Evolutionary conservation across 2,329 filamentous ascomycete genomes (phyloP), one percentile per base, ranked within the genome.

Genomic region (Trichoderma aggressivum): DNA sequence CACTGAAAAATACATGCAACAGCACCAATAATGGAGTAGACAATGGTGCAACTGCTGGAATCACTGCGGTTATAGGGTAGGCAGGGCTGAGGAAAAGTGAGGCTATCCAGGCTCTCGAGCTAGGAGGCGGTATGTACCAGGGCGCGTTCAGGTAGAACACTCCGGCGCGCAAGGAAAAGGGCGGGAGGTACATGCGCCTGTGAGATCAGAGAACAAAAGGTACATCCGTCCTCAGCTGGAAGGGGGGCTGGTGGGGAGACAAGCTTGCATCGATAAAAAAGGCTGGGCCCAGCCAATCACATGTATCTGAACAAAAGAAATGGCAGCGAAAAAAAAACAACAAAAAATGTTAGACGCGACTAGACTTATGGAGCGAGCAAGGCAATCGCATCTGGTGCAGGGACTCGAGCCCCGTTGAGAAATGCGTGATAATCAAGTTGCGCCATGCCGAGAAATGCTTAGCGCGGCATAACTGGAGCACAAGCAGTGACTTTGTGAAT

Each of bases 401-500:
- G 65, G 55, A 26, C 28, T 68, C 65, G 39, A 43, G 47, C 62
- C 61, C 62, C 47, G n/a, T 65, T 16, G 21, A 60, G 43, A 32
- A 30, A 30, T 36, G 65, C 39, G 65, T 61, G 65, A 69, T 50
- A 50, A 61, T 24, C 32, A 32, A 59, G 12, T 1, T 34, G 56
- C 65, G 56, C 65, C 65, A 61, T 69, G 16, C 65, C 65, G 39
- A 28, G 32, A 69, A 69, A 14, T 34, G 65, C n/a, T 30, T 69
- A 69, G 65, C 14, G 55, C 21, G 7, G 11, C 55, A 60, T 53
- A 53, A 53, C 21, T 66, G 65, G 39, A 61, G 56, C 56, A 36
- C 16, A 30, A 30, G 18, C 56, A 34, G 56, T 59, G 24, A 61
- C 56, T 59, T 65, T 47, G 39, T 30, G 55, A 60, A 26, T 69